A percentile compares a stretch with the other conserved stretches of the same genome.
Evolutionary conservation across 2,329 filamentous ascomycete species (phyloP).

Genomic region (Apiospora sp.): DNA sequence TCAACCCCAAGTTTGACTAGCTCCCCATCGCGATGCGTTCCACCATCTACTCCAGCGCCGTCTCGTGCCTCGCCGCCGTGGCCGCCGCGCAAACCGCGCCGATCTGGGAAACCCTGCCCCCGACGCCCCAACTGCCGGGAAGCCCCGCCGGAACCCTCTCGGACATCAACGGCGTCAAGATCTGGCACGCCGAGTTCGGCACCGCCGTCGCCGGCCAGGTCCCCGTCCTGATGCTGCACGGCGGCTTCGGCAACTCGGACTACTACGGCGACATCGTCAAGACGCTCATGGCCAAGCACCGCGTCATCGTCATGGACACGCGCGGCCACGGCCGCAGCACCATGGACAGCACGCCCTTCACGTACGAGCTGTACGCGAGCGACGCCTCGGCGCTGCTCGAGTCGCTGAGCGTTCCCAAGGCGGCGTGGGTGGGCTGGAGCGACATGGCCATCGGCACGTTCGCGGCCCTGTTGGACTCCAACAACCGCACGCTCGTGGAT

Average conservation of each 20-base stretch:
- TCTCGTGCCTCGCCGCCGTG: not conserved
- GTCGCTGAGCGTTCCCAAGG: constrained; percentile 39
- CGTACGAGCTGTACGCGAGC: constrained; percentile 47
- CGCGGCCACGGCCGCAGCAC: constrained; percentile 52
- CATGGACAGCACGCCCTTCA: constrained; percentile 46
- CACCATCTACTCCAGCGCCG: not conserved
- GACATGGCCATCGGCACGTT: constrained; percentile 50
- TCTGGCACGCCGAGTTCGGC: constrained; percentile 51
- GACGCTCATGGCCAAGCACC: constrained; percentile 42
- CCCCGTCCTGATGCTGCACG: constrained; percentile 50
- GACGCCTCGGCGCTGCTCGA: constrained; percentile 46
- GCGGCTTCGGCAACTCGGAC: constrained; percentile 51
- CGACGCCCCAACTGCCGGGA: constrained; percentile 47
- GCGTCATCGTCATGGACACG: constrained; percentile 50
- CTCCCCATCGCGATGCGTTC: not conserved
- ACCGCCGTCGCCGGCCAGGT: constrained; percentile 43
- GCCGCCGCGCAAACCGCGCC: constrained; percentile 29
- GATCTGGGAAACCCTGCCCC: constrained; percentile 45
- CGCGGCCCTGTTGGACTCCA: constrained; percentile 40
- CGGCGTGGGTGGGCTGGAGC: constrained; percentile 51
- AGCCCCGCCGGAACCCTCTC: constrained; percentile 42
- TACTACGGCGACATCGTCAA: constrained; percentile 48
- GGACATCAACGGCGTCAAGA: constrained; percentile 46
- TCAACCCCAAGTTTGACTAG: no score
- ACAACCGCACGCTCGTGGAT: constrained; percentile 44